Evolutionary conservation across 352 stramenopile species (phyloP), one percentile per base, ranked within the genome.

Genomic region (Globisporangium carolinianum): DNA sequence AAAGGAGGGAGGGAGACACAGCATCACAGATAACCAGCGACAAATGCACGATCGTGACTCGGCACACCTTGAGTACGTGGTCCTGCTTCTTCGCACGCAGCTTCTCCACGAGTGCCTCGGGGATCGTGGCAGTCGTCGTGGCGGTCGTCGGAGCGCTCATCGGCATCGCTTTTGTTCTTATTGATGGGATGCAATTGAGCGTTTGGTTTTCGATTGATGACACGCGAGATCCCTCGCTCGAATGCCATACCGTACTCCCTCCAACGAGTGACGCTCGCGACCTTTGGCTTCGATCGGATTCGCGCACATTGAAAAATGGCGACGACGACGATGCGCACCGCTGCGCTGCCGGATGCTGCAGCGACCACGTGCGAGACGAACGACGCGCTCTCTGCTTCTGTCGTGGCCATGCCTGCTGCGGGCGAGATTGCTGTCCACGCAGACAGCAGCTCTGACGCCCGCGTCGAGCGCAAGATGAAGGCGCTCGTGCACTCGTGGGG

Each of bases 1-100:
- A 32, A 32, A 32, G 24, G 24, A 32, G 24, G 24, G 24, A 32
- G 2, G 24, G 24, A 32, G 24, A 32, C 24, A 32, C 24, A 32
- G 24, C 24, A 32, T 0, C 24, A 32, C 24, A 32, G 24, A 32
- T 32, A 32, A 32, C 24, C 24, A 32, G 24, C 24, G 24, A 32
- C 24, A 32, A 32, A 32, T 32, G 24, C 24, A 32, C 24, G 24
- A 32, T 3, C 1, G 24, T 32, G 24, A 32, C 24, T 32, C 24
- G 24, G 24, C 54, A 11, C 47, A 76, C 83, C 75, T 89, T 82
- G 37, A 93, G 75, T 10, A 93, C 72, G 47, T 93, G 83, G 49
- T 73, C 75, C 63, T 93, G 83, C 37, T 77, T 60, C 45, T 79
- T 77, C 8, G 61, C 61, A 51, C 61, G 65, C 14, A 78, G 66